Conservation (phyloP, 2,329 filamentous ascomycete genomes). For the Aquanectria penicillioides region DNA sequence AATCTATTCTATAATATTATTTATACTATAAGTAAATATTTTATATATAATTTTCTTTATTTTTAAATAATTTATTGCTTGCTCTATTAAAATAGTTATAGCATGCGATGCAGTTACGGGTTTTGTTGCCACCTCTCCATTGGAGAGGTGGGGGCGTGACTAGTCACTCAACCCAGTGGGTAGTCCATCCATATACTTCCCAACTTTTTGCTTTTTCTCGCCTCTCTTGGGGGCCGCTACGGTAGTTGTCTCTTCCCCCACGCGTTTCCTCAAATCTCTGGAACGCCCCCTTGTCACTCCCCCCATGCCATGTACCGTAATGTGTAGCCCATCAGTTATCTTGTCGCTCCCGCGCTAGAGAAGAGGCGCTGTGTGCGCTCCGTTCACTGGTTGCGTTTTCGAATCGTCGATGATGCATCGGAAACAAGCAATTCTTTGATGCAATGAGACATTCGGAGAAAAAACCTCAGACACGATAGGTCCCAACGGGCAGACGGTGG, state of each 20-base stretch:
- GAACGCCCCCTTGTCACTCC: neutral
- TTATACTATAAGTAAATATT: too few species aligned
- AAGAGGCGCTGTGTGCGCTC: neutral
- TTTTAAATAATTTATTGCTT: too few species aligned
- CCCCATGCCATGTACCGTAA: too few species aligned
- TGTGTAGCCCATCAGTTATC: neutral
- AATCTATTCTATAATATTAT: too few species aligned
- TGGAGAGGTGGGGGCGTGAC: too few species aligned
- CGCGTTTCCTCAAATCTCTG: constrained; percentile 6
- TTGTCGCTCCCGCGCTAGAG: neutral
- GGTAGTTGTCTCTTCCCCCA: constrained; percentile 36
- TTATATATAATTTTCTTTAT: too few species aligned
- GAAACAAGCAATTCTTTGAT: constrained; percentile 2
- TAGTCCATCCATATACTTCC: too few species aligned
- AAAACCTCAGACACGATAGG: constrained; percentile 3
- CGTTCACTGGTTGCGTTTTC: neutral
- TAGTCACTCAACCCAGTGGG: too few species aligned
- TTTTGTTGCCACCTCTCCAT: too few species aligned
- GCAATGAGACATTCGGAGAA: constrained; percentile 15
- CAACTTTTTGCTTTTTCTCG: neutral
- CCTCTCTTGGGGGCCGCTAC: constrained; percentile 1
- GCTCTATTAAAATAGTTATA: too few species aligned
- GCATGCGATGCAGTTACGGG: too few species aligned
- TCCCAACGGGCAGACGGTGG: constrained; percentile 1
- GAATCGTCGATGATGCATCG: neutral